phyloP scores from a whole-genome alignment of 257 asterid species.

The Forsythia suspensa region DNA sequence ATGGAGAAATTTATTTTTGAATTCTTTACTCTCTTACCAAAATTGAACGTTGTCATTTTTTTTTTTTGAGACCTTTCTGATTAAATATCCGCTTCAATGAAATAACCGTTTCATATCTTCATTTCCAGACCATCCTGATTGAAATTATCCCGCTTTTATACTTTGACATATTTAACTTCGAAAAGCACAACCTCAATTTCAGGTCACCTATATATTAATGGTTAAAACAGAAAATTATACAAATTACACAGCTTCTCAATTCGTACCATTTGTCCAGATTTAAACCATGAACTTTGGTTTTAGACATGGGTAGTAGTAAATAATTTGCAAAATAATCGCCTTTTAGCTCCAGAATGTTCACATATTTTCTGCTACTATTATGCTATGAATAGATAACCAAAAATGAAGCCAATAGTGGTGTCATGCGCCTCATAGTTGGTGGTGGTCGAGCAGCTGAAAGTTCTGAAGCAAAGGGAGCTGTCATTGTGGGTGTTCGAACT shows the following conservation, averaged over 20 bases:
- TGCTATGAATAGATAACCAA: conserved; percentile 57
- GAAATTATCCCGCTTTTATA: background rate
- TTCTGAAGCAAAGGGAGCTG: conserved; percentile 78
- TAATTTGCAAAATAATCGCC: too few relatives aligned
- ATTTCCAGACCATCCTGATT: background rate
- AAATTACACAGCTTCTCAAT: background rate
- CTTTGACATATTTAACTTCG: background rate
- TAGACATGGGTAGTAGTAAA: conserved; percentile 3
- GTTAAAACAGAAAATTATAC: background rate
- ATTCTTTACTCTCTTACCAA: background rate
- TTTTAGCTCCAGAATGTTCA: too few relatives aligned
- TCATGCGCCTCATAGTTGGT: conserved; percentile 98
- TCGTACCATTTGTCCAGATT: background rate
- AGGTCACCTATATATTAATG: background rate
- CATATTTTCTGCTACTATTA: too few relatives aligned
- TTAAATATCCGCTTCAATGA: background rate
- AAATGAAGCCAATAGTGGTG: conserved; percentile 94
- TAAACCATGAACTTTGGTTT: background rate
- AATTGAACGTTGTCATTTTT: conserved; percentile 1
- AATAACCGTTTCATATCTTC: too few relatives aligned
- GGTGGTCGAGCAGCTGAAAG: conserved; percentile 99
- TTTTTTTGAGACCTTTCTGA: background rate
- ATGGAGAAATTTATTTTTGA: conserved; percentile 8
- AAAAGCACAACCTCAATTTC: background rate
- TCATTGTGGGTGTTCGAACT: conserved; percentile 96